These are phyloP conservation scores for Populus hybrid DNA, from an alignment of 441 rosid genomes.

Conservation along the genomic window DNA sequence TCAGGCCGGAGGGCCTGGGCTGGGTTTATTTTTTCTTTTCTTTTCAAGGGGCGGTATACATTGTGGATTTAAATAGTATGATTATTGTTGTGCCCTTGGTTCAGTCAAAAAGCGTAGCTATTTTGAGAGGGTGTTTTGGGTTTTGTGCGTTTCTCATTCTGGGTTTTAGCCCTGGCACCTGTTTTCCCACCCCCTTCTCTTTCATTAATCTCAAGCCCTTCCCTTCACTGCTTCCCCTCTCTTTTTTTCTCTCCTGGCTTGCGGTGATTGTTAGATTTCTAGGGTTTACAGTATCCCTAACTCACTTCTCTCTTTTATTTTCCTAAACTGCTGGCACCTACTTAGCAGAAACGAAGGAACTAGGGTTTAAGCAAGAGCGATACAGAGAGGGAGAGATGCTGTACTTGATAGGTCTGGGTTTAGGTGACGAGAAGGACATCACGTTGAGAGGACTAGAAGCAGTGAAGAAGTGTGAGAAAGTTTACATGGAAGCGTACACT, in stretches of 20 bases:
- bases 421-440: conserved; percentile 83
- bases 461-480: conserved; percentile 65
- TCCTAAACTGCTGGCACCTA: background rate
- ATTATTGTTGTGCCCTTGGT: background rate
- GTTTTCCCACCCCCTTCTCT: background rate
- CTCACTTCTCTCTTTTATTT: background rate
- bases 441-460: conserved; percentile 84
- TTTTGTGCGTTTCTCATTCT: background rate
- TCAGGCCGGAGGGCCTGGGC: background rate
- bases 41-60: background rate
- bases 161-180: background rate
- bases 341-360: background rate
- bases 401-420: conserved; percentile 77
- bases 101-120: background rate
- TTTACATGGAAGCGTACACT: conserved; percentile 91
- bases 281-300: background rate
- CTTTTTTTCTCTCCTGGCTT: background rate
- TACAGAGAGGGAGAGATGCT: conserved; percentile 41
- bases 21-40: background rate
- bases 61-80: background rate
- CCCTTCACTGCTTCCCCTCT: background rate
- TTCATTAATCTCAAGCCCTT: background rate
- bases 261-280: background rate
- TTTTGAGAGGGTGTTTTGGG: background rate
- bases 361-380: conserved; percentile 10